Evolutionary conservation across 768 basidiomycete species (phyloP).

Genomic region (Atractiella rhizophila): DNA sequence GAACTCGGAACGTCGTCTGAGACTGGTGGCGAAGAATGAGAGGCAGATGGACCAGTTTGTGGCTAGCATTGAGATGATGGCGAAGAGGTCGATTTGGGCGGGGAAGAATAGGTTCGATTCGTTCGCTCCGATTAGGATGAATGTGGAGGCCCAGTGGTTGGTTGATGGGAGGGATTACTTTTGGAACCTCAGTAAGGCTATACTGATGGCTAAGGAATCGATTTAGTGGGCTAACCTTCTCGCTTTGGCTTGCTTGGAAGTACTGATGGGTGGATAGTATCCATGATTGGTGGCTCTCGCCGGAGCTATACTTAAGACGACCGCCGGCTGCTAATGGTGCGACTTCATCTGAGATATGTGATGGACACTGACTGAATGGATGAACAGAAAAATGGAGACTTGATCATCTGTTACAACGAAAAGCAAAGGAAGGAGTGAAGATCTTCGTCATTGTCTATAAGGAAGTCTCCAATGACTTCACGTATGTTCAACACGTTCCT

Average conservation of each 20-base stretch:
- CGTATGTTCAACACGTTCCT: conserved; percentile 31
- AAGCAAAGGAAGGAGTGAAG: conserved; percentile 86
- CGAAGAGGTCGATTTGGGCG: conserved; percentile 48
- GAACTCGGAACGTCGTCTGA: conserved; percentile 70
- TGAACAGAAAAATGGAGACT: conserved; percentile 28
- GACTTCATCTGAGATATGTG: too few relatives aligned
- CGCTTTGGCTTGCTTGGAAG: too few relatives aligned
- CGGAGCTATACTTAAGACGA: conserved; percentile 46
- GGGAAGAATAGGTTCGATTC: conserved; percentile 69
- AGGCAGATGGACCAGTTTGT: conserved; percentile 96
- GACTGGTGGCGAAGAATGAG: conserved; percentile 70
- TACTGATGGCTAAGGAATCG: conserved; percentile 44
- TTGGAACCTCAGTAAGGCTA: conserved; percentile 83
- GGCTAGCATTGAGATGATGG: conserved; percentile 58
- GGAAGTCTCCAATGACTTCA: conserved; percentile 84
- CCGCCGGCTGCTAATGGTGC: conserved; percentile 53
- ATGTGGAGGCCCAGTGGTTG: conserved; percentile 91
- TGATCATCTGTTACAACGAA: conserved; percentile 59
- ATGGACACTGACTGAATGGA: background rate
- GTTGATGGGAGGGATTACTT: conserved; percentile 98
- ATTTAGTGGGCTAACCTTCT: conserved; percentile 5
- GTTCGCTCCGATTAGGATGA: conserved; percentile 73
- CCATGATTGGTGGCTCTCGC: conserved; percentile 96
- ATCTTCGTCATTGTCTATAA: conserved; percentile 69
- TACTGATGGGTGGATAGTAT: conserved; percentile 41